These are phyloP conservation scores for Cenchrus fungigraminus DNA, from an alignment of 176 grass and related monocot species.

Conservation along the genomic window DNA sequence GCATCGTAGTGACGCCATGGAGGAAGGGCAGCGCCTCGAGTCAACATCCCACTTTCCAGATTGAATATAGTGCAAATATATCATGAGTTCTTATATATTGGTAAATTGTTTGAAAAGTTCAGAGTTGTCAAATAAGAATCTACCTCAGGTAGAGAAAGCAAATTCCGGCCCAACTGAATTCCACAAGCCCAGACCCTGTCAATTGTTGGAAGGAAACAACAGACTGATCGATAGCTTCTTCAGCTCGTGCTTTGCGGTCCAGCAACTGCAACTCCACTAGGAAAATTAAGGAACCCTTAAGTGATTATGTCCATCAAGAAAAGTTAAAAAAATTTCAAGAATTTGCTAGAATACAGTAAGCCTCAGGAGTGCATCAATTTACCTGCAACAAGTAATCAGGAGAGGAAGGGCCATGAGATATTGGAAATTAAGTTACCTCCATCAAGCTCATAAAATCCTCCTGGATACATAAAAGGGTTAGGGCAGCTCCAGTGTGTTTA, in stretches of 20 bases:
- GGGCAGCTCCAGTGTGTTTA: too few species aligned
- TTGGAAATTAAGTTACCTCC: too few species aligned
- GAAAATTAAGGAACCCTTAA: conserved; percentile 32
- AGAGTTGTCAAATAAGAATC: conserved; percentile 20
- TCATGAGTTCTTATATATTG: too few species aligned
- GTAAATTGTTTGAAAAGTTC: neutral
- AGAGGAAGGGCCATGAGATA: too few species aligned
- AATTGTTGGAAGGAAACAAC: conserved; percentile 78
- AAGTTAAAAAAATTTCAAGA: neutral
- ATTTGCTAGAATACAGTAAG: conserved; percentile 28
- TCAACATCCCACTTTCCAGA: too few species aligned
- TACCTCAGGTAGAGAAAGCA: conserved; percentile 86
- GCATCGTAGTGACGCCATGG: too few species aligned
- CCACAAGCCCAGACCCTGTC: conserved; percentile 65
- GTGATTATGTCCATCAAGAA: conserved; percentile 19
- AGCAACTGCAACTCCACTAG: conserved; percentile 74
- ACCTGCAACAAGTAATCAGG: too few species aligned
- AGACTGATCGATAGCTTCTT: conserved; percentile 73
- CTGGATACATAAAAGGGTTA: too few species aligned
- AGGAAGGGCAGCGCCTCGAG: too few species aligned
- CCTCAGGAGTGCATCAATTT: neutral
- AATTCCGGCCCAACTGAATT: conserved; percentile 62
- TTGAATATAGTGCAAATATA: too few species aligned
- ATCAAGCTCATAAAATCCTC: too few species aligned
- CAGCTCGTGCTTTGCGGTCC: conserved; percentile 67